These are phyloP conservation scores for Fibroporia radiculosa DNA, from an alignment of 768 basidiomycete species.

Conservation along the genomic window DNA sequence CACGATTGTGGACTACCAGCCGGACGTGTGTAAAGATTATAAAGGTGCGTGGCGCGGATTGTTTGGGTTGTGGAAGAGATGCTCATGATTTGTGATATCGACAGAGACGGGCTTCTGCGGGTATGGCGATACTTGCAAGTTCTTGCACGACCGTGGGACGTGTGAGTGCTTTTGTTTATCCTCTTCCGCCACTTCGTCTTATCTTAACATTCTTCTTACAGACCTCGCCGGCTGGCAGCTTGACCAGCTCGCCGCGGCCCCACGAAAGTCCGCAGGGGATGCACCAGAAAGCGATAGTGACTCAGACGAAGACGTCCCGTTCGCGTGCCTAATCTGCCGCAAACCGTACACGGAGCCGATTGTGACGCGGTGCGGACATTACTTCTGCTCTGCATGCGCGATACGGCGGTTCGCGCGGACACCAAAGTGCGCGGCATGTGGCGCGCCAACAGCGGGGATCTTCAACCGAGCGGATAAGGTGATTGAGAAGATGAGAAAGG, in stretches of 20 bases:
- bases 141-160: slow-evolving; percentile 95
- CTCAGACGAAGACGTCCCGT: slow-evolving; percentile 80
- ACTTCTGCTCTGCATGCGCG: slow-evolving; percentile 92
- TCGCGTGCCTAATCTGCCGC: slow-evolving; percentile 96
- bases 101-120: slow-evolving; percentile 98
- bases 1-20: slow-evolving; percentile 95
- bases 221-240: slow-evolving; percentile 99
- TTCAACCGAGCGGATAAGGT: slow-evolving; percentile 96
- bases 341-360: slow-evolving; percentile 93
- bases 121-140: slow-evolving; percentile 98
- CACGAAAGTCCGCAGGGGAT: slow-evolving; percentile 54
- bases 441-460: slow-evolving; percentile 87
- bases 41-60: slow-evolving; percentile 59
- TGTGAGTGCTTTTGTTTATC: too few species aligned
- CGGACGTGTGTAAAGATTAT: slow-evolving; percentile 99
- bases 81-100: not conserved
- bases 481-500: slow-evolving; percentile 78
- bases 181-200: too few species aligned
- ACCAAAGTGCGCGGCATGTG: slow-evolving; percentile 92
- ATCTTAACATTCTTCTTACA: too few species aligned
- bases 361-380: slow-evolving; percentile 94
- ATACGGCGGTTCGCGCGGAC: slow-evolving; percentile 93
- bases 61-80: not conserved
- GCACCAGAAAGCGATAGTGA: slow-evolving; percentile 63
- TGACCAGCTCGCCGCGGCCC: slow-evolving; percentile 81